Conservation (phyloP, 169 alveolate species). For the Condylostoma magnum region DNA sequence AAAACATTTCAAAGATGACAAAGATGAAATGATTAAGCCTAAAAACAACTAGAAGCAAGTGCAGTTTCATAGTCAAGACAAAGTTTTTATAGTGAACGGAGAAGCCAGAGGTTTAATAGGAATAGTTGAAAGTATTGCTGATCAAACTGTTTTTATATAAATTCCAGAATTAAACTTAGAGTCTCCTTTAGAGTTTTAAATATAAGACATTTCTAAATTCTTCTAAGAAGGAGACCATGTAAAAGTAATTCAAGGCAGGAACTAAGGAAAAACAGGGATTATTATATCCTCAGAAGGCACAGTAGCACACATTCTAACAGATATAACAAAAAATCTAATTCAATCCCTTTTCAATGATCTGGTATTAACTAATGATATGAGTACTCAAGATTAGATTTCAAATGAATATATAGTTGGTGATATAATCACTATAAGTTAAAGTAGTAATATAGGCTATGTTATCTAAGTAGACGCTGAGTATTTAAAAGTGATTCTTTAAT, state of each 20-base stretch:
- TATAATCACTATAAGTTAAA: constrained; percentile 32
- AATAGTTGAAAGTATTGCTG: constrained; percentile 44
- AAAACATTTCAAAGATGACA: constrained; percentile 25
- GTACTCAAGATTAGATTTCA: constrained; percentile 21
- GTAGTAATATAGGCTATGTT: constrained; percentile 43
- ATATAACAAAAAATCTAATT: constrained; percentile 45
- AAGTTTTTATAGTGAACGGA: constrained; percentile 55
- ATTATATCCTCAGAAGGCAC: constrained; percentile 37
- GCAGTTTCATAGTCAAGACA: constrained; percentile 58
- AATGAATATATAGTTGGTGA: constrained; percentile 36
- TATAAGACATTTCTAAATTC: constrained; percentile 40
- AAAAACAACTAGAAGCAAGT: constrained; percentile 5
- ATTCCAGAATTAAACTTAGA: constrained; percentile 41
- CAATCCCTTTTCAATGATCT: constrained; percentile 44
- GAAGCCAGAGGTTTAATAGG: constrained; percentile 61
- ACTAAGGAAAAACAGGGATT: constrained; percentile 67
- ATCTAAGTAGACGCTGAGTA: constrained; percentile 40
- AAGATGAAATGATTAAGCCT: constrained; percentile 18
- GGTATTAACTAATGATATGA: constrained; percentile 39
- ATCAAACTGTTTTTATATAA: constrained; percentile 39
- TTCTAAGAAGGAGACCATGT: constrained; percentile 71
- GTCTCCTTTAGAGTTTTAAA: constrained; percentile 9
- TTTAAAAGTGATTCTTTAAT: constrained; percentile 34
- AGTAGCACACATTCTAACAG: constrained; percentile 45
- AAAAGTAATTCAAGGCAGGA: constrained; percentile 58